Conservation (phyloP, 495 filamentous ascomycete genomes). For the Aspergillus carlsbadensis region DNA sequence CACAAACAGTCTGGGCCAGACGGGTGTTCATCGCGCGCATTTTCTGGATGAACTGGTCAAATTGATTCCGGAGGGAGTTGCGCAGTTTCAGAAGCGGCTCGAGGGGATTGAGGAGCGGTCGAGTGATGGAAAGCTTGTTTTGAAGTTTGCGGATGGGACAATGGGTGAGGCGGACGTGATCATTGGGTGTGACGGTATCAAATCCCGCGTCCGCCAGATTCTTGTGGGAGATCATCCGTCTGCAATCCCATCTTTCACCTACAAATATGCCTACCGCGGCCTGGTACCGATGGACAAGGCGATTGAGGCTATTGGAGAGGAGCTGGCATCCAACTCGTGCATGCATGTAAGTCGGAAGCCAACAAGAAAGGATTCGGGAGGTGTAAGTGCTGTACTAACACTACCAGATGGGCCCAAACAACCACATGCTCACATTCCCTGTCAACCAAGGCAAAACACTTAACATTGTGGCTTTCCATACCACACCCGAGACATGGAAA, state of each 20-base stretch:
- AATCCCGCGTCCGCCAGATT: constrained; percentile 46
- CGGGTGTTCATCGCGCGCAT: constrained; percentile 48
- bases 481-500: constrained; percentile 36
- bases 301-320: constrained; percentile 44
- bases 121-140: constrained; percentile 26
- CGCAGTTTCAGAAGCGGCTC: constrained; percentile 43
- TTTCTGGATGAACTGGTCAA: constrained; percentile 50
- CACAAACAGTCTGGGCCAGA: constrained; percentile 26
- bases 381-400: not conserved
- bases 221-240: constrained; percentile 41
- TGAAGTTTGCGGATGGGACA: constrained; percentile 32
- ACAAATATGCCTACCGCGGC: constrained; percentile 52
- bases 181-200: constrained; percentile 61
- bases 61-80: constrained; percentile 42
- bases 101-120: constrained; percentile 21
- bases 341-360: constrained; percentile 33
- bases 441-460: constrained; percentile 44
- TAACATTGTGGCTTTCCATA: constrained; percentile 40
- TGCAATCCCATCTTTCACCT: constrained; percentile 40
- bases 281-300: constrained; percentile 53
- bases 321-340: constrained; percentile 41
- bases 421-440: constrained; percentile 49
- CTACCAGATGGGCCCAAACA: constrained; percentile 40
- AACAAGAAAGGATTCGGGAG: not conserved
- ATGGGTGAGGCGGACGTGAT: constrained; percentile 41